Percentiles rank a stretch among this genome's conserved stretches.
These are phyloP conservation scores for Zalaria obscura DNA, from an alignment of 2,329 filamentous ascomycete species.

Conservation along the genomic window DNA sequence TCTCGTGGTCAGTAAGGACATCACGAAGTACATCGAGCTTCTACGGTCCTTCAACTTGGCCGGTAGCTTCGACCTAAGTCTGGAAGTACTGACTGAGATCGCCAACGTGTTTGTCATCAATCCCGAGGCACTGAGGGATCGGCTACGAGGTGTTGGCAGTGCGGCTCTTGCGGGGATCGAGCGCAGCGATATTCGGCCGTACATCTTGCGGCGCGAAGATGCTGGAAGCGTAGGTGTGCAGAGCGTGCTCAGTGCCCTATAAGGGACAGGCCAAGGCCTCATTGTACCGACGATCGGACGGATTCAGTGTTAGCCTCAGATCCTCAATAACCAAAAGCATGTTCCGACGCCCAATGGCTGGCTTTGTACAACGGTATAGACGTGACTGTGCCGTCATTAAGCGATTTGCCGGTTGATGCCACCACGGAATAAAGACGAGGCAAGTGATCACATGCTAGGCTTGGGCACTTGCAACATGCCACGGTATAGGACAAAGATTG, in stretches of 20 bases:
- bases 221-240: conserved; percentile 68
- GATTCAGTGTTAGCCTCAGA: too few species aligned
- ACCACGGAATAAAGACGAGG: too few species aligned
- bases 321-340: too few species aligned
- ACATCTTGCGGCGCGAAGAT: conserved; percentile 76
- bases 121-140: conserved; percentile 36
- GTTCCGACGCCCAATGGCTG: too few species aligned
- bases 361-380: too few species aligned
- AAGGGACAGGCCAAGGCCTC: conserved; percentile 4
- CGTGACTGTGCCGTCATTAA: too few species aligned
- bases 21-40: conserved; percentile 80
- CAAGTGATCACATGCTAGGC: too few species aligned
- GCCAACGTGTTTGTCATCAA: conserved; percentile 93
- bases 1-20: conserved; percentile 90
- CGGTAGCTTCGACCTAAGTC: conserved; percentile 37
- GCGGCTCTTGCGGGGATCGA: conserved; percentile 21
- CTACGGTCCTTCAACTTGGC: conserved; percentile 65
- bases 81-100: conserved; percentile 85
- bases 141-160: conserved; percentile 28
- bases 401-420: too few species aligned
- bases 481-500: too few species aligned
- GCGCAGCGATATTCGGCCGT: conserved; percentile 54
- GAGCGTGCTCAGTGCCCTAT: conserved; percentile 58
- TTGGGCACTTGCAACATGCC: too few species aligned
- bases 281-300: too few species aligned